A percentile compares a stretch with the other conserved stretches of the same genome.
phyloP scores from a whole-genome alignment of 768 basidiomycete genomes.

The Pleurotus giganteus region DNA sequence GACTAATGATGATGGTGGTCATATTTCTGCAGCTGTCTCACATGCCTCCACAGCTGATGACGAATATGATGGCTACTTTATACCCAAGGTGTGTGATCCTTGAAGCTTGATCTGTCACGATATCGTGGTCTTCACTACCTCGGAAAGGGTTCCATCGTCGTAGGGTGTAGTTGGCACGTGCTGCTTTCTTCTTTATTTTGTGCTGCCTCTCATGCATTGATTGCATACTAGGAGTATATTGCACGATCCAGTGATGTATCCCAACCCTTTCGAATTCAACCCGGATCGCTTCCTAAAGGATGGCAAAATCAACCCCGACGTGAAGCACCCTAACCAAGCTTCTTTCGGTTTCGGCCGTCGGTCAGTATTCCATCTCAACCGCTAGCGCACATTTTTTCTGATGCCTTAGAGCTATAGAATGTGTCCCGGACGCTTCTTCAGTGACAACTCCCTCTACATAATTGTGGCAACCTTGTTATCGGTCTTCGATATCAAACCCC shows the following conservation, averaged over 20 bases:
- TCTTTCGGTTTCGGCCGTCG: slow-evolving; percentile 33
- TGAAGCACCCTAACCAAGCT: slow-evolving; percentile 21
- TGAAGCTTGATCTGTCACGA: slow-evolving; percentile 21
- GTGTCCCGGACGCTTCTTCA: slow-evolving; percentile 23
- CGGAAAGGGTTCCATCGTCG: slow-evolving; percentile 26
- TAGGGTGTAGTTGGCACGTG: slow-evolving; percentile 27
- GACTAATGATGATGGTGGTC: not conserved
- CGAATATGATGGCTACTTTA: slow-evolving; percentile 31
- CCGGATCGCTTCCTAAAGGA: slow-evolving; percentile 29
- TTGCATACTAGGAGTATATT: slow-evolving; percentile 13
- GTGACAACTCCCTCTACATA: slow-evolving; percentile 16
- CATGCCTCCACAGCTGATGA: slow-evolving; percentile 30
- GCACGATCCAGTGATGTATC: slow-evolving; percentile 19
- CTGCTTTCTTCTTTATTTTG: not conserved
- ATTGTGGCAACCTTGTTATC: slow-evolving; percentile 17
- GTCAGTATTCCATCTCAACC: slow-evolving; percentile 12
- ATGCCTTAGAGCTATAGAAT: slow-evolving; percentile 11
- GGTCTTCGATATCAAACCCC: slow-evolving; percentile 17
- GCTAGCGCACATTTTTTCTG: not conserved
- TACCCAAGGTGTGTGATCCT: slow-evolving; percentile 25
- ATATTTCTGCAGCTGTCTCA: slow-evolving; percentile 14
- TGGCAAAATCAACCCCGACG: slow-evolving; percentile 17
- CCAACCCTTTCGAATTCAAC: slow-evolving; percentile 22
- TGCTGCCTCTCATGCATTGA: not conserved
- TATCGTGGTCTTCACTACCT: slow-evolving; percentile 14